Percentiles rank a stretch among this genome's conserved stretches.
Evolutionary conservation across 208 protist species (phyloP).

Genomic region (Trypanosoma congolense): DNA sequence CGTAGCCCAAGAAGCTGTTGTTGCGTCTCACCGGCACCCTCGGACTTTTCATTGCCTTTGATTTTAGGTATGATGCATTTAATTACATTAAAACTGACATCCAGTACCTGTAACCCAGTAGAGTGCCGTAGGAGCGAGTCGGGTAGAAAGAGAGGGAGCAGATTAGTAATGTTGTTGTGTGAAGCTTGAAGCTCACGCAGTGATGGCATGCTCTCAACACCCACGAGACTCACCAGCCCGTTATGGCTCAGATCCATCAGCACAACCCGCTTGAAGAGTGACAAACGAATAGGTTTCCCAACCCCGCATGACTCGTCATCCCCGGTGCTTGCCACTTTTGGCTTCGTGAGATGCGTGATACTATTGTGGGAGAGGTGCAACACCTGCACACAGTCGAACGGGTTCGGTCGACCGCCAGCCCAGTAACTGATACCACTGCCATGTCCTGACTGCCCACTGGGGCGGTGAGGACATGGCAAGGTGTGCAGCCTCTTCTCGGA

Average conservation of each 20-base stretch:
- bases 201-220: slow-evolving; percentile 38
- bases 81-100: slow-evolving; percentile 56
- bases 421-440: slow-evolving; percentile 25
- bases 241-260: slow-evolving; percentile 62
- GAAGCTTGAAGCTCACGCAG: slow-evolving; percentile 49
- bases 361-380: slow-evolving; percentile 42
- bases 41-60: not conserved
- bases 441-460: slow-evolving; percentile 16
- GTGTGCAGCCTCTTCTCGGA: slow-evolving; percentile 14
- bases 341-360: slow-evolving; percentile 20
- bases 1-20: slow-evolving; percentile 20
- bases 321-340: not conserved
- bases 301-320: not conserved
- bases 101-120: slow-evolving; percentile 43
- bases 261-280: slow-evolving; percentile 33
- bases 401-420: not conserved
- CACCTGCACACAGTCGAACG: slow-evolving; percentile 18
- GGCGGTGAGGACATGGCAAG: slow-evolving; percentile 47
- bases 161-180: slow-evolving; percentile 44
- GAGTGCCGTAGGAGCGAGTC: slow-evolving; percentile 11
- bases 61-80: slow-evolving; percentile 8
- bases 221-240: slow-evolving; percentile 33
- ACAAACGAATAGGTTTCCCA: slow-evolving; percentile 17
- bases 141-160: slow-evolving; percentile 45
- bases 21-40: not conserved